Evolutionary conservation across 2,329 filamentous ascomycete species (phyloP).

Genomic region (Talaromyces sp.): DNA sequence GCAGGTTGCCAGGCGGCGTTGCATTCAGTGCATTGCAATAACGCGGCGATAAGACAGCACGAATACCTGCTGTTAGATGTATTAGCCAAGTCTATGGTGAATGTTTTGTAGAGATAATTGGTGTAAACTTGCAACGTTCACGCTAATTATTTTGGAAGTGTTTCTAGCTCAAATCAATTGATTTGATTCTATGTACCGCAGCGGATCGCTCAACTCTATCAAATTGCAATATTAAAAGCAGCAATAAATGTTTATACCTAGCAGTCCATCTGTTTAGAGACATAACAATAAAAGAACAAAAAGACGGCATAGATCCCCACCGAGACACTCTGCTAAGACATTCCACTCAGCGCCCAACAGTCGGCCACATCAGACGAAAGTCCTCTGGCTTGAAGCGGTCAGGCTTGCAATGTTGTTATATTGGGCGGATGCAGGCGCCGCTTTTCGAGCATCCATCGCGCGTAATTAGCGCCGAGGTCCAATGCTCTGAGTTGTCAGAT

Average conservation of each 20-base stretch:
- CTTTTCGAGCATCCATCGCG: no score
- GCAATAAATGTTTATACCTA: background rate
- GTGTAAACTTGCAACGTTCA: background rate
- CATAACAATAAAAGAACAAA: background rate
- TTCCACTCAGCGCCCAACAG: background rate
- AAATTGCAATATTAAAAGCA: background rate
- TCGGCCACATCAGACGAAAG: background rate
- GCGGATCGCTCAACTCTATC: background rate
- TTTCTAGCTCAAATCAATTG: background rate
- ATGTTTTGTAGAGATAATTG: background rate
- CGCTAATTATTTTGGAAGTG: background rate
- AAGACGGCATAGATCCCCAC: background rate
- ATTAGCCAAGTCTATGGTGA: no score
- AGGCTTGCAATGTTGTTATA: background rate
- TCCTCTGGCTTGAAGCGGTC: background rate
- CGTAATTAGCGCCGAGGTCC: no score
- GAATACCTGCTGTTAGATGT: no score
- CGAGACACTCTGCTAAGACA: background rate
- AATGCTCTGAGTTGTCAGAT: no score
- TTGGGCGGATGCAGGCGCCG: background rate
- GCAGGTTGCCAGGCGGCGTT: conserved; percentile 3
- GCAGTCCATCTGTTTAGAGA: background rate
- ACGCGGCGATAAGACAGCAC: background rate
- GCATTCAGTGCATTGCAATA: background rate
- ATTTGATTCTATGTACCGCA: background rate